Evolutionary conservation across 164 flowering plant species (phyloP).

Genomic region (Aristolochia californica): DNA sequence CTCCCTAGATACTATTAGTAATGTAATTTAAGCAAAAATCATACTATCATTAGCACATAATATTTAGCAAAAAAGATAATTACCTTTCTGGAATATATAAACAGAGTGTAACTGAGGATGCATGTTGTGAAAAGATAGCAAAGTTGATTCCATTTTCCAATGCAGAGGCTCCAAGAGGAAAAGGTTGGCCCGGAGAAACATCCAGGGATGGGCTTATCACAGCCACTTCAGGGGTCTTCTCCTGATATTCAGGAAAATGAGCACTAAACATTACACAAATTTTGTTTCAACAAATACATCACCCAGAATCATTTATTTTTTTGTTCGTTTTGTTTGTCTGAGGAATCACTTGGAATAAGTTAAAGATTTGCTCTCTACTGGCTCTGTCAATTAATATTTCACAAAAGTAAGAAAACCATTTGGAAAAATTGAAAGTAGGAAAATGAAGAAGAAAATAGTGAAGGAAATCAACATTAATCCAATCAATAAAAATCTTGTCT

Average conservation of each 20-base stretch:
- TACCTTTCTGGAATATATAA: conserved; percentile 53
- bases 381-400: neutral
- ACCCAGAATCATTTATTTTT: neutral
- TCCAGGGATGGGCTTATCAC: conserved; percentile 24
- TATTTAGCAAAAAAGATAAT: neutral
- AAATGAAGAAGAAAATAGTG: no score
- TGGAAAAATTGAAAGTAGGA: no score
- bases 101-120: conserved; percentile 76
- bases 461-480: no score
- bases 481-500: no score
- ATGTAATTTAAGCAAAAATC: neutral
- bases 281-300: neutral
- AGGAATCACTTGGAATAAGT: neutral
- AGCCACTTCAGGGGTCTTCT: conserved; percentile 33
- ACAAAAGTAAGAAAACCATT: neutral
- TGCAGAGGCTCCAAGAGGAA: conserved; percentile 81
- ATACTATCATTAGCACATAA: neutral
- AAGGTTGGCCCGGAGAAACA: conserved; percentile 63
- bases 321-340: no score
- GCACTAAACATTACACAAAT: neutral
- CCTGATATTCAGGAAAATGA: conserved; percentile 13
- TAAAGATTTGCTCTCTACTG: neutral
- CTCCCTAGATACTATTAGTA: neutral
- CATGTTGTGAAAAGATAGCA: conserved; percentile 83
- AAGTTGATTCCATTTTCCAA: conserved; percentile 76